These are phyloP conservation scores for Craterostigma plantagineum DNA, from an alignment of 257 asterid species.

Conservation along the genomic window DNA sequence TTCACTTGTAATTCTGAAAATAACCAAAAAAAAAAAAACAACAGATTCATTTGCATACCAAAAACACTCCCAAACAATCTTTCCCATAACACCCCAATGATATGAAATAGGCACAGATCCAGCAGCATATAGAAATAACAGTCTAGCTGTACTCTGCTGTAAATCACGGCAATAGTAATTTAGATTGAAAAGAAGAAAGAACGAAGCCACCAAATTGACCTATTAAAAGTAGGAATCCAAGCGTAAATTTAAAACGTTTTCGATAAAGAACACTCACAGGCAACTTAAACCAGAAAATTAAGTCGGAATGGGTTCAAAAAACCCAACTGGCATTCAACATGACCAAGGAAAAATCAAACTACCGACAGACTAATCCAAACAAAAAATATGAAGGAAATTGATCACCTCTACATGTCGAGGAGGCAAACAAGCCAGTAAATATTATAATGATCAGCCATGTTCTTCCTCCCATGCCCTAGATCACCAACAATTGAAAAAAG, in stretches of 20 bases:
- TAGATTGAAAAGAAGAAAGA: too few relatives aligned
- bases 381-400: background rate
- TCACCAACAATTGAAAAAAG: too few relatives aligned
- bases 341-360: background rate
- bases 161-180: too few relatives aligned
- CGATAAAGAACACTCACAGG: too few relatives aligned
- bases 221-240: too few relatives aligned
- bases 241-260: too few relatives aligned
- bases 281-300: too few relatives aligned
- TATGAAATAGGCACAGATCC: too few relatives aligned
- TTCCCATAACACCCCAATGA: background rate
- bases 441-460: conserved; percentile 17
- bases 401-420: conserved; percentile 34
- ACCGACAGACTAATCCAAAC: background rate
- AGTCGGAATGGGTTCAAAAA: too few relatives aligned
- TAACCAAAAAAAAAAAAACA: conserved; percentile 8
- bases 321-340: background rate
- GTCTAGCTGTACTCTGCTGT: too few relatives aligned
- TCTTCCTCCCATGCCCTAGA: conserved; percentile 23
- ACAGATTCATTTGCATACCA: background rate
- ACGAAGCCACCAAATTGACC: too few relatives aligned
- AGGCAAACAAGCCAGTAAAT: conserved; percentile 14
- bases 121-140: too few relatives aligned
- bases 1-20: conserved; percentile 43
- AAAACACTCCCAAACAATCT: background rate